phyloP scores from a whole-genome alignment of 208 protist genomes.

The Crithidia fasciculata region DNA sequence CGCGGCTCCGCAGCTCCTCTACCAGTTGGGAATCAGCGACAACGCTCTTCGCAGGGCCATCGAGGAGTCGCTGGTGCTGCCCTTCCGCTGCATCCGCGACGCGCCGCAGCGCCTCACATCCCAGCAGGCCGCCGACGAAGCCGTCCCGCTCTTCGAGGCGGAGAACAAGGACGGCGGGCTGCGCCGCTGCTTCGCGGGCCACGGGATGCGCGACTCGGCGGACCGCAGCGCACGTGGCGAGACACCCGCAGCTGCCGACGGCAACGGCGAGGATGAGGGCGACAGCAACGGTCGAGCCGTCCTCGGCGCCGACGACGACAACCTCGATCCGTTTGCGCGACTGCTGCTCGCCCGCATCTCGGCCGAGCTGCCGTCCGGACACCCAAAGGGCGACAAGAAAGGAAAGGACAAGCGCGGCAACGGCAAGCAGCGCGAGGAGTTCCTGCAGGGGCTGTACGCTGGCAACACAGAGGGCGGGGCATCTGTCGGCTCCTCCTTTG shows the following conservation, averaged over 20 bases:
- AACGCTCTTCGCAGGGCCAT: slow-evolving; percentile 73
- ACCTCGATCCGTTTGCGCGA: slow-evolving; percentile 35
- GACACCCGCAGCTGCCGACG: not conserved
- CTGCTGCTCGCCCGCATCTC: slow-evolving; percentile 34
- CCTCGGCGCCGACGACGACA: slow-evolving; percentile 20
- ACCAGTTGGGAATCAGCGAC: slow-evolving; percentile 42
- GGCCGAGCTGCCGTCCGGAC: slow-evolving; percentile 11
- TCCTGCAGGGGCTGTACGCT: not conserved
- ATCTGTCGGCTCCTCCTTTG: not conserved
- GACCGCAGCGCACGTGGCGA: slow-evolving; percentile 28
- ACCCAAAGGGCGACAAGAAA: slow-evolving; percentile 23
- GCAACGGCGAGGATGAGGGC: slow-evolving; percentile 7
- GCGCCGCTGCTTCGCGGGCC: slow-evolving; percentile 37
- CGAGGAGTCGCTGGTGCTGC: slow-evolving; percentile 61
- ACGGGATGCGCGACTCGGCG: slow-evolving; percentile 42
- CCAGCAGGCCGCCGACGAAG: slow-evolving; percentile 20
- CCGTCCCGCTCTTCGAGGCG: slow-evolving; percentile 32
- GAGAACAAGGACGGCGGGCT: slow-evolving; percentile 40
- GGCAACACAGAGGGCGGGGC: not conserved
- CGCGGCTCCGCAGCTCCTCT: slow-evolving; percentile 33
- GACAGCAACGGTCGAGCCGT: not conserved
- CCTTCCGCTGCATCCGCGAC: slow-evolving; percentile 63
- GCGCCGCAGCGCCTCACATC: slow-evolving; percentile 36
- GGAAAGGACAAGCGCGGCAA: slow-evolving; percentile 5
- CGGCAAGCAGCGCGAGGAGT: slow-evolving; percentile 9